Conservation (phyloP, 306 rosid genomes). For the Vigna nakashimae region DNA sequence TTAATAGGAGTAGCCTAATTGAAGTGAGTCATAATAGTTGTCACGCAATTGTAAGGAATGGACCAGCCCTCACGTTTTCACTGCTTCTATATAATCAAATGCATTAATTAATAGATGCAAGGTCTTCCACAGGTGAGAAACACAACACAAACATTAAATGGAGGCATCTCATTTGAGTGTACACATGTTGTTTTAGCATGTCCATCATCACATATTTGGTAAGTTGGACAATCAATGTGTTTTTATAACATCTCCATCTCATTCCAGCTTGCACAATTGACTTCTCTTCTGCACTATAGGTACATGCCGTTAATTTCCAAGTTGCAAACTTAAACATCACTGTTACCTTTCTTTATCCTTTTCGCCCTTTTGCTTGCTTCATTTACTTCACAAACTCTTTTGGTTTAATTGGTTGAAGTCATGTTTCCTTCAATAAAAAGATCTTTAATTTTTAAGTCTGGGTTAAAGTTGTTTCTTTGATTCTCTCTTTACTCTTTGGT, state of each 20-base stretch:
- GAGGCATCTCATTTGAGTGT: slow-evolving; percentile 10
- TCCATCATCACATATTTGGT: slow-evolving; percentile 1
- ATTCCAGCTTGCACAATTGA: slow-evolving; percentile 37
- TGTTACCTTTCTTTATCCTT: background rate
- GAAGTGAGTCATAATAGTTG: background rate
- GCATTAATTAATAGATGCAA: background rate
- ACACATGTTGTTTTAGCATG: too few species aligned
- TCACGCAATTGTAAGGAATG: background rate
- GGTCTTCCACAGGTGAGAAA: background rate
- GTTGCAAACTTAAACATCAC: slow-evolving; percentile 15
- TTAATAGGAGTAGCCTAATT: background rate
- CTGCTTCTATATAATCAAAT: too few species aligned
- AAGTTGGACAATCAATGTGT: slow-evolving; percentile 30
- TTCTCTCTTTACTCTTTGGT: too few species aligned
- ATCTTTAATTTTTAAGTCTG: too few species aligned
- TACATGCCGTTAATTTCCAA: background rate
- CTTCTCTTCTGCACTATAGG: slow-evolving; percentile 4
- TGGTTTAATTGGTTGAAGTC: background rate
- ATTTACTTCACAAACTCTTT: background rate
- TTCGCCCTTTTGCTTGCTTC: background rate
- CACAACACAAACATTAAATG: background rate
- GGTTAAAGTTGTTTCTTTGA: too few species aligned
- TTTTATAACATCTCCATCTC: background rate
- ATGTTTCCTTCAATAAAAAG: too few species aligned
- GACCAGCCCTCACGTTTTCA: background rate